These are phyloP conservation scores for Globisporangium emineosum DNA, from an alignment of 352 stramenopile species.

Conservation along the genomic window DNA sequence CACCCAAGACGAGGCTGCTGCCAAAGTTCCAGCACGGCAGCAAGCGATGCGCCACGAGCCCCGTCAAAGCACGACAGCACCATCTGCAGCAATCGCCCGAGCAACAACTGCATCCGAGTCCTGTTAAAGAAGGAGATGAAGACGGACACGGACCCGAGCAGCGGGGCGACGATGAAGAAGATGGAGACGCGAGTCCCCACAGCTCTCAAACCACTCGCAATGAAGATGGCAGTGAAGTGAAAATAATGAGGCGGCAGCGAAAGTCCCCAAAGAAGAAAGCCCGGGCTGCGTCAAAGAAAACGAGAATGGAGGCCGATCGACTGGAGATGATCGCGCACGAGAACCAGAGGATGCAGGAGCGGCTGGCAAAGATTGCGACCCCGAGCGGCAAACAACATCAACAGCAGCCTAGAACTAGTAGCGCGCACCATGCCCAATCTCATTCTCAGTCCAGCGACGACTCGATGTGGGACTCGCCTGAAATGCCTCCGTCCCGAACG, in stretches of 20 bases:
- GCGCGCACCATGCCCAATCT: not conserved
- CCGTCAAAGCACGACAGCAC: slow-evolving; percentile 33
- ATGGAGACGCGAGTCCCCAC: not conserved
- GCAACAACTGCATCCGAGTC: not conserved
- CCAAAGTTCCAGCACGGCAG: slow-evolving; percentile 44
- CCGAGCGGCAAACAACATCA: not conserved
- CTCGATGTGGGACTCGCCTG: slow-evolving; percentile 3
- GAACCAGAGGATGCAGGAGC: slow-evolving; percentile 26
- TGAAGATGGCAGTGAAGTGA: slow-evolving; percentile 1
- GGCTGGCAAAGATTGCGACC: slow-evolving; percentile 22
- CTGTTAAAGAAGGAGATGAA: not conserved
- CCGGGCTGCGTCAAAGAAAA: slow-evolving; percentile 18
- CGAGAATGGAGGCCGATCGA: slow-evolving; percentile 20
- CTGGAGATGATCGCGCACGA: slow-evolving; percentile 22
- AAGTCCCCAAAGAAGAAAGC: slow-evolving; percentile 18
- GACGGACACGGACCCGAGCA: not conserved
- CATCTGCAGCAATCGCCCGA: not conserved
- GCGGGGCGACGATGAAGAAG: slow-evolving; percentile 8
- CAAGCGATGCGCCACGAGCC: slow-evolving; percentile 48
- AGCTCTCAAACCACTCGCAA: not conserved
- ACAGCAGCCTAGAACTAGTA: not conserved
- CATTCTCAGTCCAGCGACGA: slow-evolving; percentile 16
- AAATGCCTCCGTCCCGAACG: not conserved
- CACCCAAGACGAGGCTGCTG: slow-evolving; percentile 50
- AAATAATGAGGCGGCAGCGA: slow-evolving; percentile 14